Conservation (phyloP, 2,329 filamentous ascomycete species). For the Sordariomycetes sp. region DNA sequence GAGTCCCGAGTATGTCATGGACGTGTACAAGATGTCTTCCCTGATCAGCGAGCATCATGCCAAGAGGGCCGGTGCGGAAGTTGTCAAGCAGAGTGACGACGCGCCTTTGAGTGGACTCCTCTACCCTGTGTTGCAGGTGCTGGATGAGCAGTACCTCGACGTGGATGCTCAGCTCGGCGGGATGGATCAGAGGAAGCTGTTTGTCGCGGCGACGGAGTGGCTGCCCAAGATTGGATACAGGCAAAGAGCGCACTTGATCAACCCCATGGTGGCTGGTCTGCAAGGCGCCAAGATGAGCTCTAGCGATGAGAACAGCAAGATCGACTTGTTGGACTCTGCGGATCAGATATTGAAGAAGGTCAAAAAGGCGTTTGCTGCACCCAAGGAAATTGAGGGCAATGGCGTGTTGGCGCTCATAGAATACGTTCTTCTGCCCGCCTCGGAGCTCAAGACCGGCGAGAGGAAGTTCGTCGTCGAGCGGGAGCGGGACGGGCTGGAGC, state of each 20-base stretch:
- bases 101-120: conserved; percentile 48
- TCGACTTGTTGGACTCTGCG: conserved; percentile 77
- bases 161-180: conserved; percentile 87
- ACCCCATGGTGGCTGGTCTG: conserved; percentile 84
- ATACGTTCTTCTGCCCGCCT: conserved; percentile 73
- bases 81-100: conserved; percentile 86
- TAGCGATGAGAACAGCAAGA: conserved; percentile 73
- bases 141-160: conserved; percentile 83
- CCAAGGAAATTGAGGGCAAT: conserved; percentile 72
- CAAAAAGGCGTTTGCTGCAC: conserved; percentile 72
- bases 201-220: conserved; percentile 75
- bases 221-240: conserved; percentile 80
- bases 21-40: conserved; percentile 68
- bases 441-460: conserved; percentile 47
- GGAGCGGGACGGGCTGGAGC: conserved; percentile 55
- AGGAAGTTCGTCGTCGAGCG: conserved; percentile 61
- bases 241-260: conserved; percentile 32
- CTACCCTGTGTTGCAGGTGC: conserved; percentile 58
- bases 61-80: conserved; percentile 83
- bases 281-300: conserved; percentile 80
- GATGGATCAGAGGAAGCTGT: conserved; percentile 81
- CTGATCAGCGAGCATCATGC: conserved; percentile 71
- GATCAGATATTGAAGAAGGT: conserved; percentile 75
- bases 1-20: conserved; percentile 70
- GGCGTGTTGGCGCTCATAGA: conserved; percentile 82